Percentiles rank a stretch among this genome's conserved stretches.
Evolutionary conservation across 257 asterid species (phyloP).

Genomic region (Pogostemon cablin): DNA sequence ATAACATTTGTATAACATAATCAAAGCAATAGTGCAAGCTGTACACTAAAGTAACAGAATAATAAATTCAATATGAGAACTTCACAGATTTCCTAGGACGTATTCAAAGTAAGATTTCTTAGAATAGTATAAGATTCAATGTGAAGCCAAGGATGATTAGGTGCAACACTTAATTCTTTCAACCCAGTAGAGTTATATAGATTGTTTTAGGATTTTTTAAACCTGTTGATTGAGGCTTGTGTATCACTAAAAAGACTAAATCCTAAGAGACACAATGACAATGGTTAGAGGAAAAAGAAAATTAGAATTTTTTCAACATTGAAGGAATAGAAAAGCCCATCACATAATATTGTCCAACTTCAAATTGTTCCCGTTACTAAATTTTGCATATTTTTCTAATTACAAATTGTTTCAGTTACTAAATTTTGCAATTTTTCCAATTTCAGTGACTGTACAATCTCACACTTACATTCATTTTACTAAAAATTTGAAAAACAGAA

Average conservation of each 20-base stretch:
- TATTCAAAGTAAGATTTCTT: slow-evolving; percentile 19
- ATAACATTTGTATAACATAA: neutral
- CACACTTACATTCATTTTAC: slow-evolving; percentile 5
- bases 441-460: neutral
- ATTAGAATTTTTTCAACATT: neutral
- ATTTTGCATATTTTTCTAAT: neutral
- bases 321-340: neutral
- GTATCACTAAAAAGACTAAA: neutral
- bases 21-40: neutral
- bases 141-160: neutral
- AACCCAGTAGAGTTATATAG: slow-evolving; percentile 2
- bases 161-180: slow-evolving; percentile 5
- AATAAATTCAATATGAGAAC: neutral
- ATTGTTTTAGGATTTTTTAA: neutral
- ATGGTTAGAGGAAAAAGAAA: neutral
- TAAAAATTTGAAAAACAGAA: neutral
- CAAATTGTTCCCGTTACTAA: neutral
- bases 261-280: neutral
- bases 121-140: slow-evolving; percentile 9
- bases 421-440: neutral
- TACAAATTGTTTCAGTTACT: too few relatives aligned
- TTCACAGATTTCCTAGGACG: slow-evolving; percentile 1
- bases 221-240: neutral
- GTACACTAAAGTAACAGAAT: neutral
- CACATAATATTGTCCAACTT: neutral